These are phyloP conservation scores for Pythium periplocum DNA, from an alignment of 352 stramenopile species.

Conservation along the genomic window DNA sequence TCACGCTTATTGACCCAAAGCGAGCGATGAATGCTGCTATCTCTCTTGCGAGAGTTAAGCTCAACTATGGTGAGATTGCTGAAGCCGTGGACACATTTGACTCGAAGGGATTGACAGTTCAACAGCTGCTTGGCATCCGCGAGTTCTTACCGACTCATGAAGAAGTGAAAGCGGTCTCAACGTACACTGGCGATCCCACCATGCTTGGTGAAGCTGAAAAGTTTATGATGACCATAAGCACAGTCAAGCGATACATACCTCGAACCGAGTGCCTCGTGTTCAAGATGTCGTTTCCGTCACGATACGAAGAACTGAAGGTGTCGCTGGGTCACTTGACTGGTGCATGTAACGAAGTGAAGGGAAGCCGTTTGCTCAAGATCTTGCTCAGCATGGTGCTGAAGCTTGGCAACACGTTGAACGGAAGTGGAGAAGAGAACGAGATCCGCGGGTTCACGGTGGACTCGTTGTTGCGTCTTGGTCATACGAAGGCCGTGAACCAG, in stretches of 20 bases:
- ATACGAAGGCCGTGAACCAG: constrained; percentile 96
- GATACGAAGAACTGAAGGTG: constrained; percentile 73
- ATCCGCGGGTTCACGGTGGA: constrained; percentile 96
- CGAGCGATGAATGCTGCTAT: constrained; percentile 98
- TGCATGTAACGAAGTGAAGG: constrained; percentile 93
- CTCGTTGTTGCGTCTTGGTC: constrained; percentile 87
- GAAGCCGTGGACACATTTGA: constrained; percentile 71
- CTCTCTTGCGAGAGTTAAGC: constrained; percentile 92
- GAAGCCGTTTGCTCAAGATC: constrained; percentile 90
- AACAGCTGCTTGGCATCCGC: constrained; percentile 86
- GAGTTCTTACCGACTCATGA: constrained; percentile 94
- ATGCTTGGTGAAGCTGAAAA: constrained; percentile 80
- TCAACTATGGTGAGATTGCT: constrained; percentile 88
- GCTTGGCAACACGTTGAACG: constrained; percentile 96
- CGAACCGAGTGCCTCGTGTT: constrained; percentile 82
- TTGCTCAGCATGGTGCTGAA: constrained; percentile 97
- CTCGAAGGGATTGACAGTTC: constrained; percentile 44
- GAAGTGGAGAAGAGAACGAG: constrained; percentile 76
- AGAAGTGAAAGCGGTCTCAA: constrained; percentile 77
- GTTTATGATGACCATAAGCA: constrained; percentile 85
- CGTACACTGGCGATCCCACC: constrained; percentile 67
- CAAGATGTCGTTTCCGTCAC: constrained; percentile 65
- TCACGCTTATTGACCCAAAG: constrained; percentile 94
- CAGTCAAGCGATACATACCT: constrained; percentile 59
- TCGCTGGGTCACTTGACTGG: constrained; percentile 82